Evolutionary conservation across 768 basidiomycete species (phyloP), one percentile per base, ranked within the genome.

Genomic region (Rhizopogon sp.): DNA sequence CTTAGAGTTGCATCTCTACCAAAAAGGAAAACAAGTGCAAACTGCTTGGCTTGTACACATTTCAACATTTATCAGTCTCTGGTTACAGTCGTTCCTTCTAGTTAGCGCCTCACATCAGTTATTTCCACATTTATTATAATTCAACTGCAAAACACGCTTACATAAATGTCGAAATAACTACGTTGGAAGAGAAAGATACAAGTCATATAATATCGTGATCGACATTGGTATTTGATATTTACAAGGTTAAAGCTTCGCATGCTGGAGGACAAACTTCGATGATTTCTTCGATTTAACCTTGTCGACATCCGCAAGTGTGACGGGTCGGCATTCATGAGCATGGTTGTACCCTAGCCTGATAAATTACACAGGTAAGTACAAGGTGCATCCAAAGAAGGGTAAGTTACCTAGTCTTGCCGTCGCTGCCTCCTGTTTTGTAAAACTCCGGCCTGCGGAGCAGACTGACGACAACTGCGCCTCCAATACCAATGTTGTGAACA

Each of bases 401-500:
- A 35, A 17, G 39, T 20, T 58, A 83, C 88, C 89, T 81, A 39
- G 76, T 71, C 56, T 84, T 73, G 3, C 90, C 89, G 58, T 93
- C 89, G 5, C 64, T 59, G 0, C 87, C 84, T n/a, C 82, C 83
- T 6, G 79, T 67, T 53, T 79, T 76, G 69, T 72, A 93, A 69
- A 93, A 93, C 56, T 88, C 85, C 0, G 91, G 91, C 17, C 89
- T 78, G 25, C 86, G 82, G 31, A 93, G 74, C 11, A 93, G 73
- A 33, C 84, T 87, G 46, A 90, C 83, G 28, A 91, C 88, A 3
- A 82, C 88, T 13, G 89, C 88, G 46, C 88, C 87, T 52, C 90
- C 91, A 22, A 92, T 77, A 13, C 90, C 91, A 43, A 94, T 75
- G 64, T 94, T 93, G 60, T 93, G 91, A 8, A 89, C 83, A 11